Evolutionary conservation across 768 basidiomycete genomes (phyloP), one percentile per base, ranked within the genome.

Genomic region (Phanerodontia chrysosporium): DNA sequence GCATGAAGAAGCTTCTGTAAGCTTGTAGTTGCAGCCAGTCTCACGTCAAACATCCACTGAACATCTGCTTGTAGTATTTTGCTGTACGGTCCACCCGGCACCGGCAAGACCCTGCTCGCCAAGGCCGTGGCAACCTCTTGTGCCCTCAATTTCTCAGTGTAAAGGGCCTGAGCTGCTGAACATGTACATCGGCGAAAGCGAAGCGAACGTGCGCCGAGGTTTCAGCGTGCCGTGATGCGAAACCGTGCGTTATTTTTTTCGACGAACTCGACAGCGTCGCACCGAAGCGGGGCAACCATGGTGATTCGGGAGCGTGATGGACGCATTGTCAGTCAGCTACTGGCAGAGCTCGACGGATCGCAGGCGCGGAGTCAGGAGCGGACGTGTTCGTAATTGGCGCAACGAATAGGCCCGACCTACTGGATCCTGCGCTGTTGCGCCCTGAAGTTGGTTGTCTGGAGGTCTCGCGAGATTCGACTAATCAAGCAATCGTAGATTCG

Each of bases 161-260:
- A 66, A 97, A 98, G 95, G 95, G 0, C 95, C 95, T 2, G 95
- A 98, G 67, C 75, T 98, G 36, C 82, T 97, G 52, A 96, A 96
- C 74, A 98, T 98, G 95, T 98, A 96, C 73, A 96, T 98, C 66
- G 95, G 95, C 59, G 95, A 97, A 73, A 95, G 93, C 12, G 95
- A 98, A 72, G 97, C 98, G 61, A 99, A 98, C 72, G 95, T 99
- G 42, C 84, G 97, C 14, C 80, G 87, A 16, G 86, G 1, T 98
- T 98, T 71, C 92, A 95, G 69, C 83, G 85, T 13, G 95, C 27
- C 76, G 92, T 54, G 94, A 95, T 74, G 95, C 95, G 1, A 86
- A 85, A 55, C 95, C 95, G 8, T 98, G 95, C 72, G 89, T 97
- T 48, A 90, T 98, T 51, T 98, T 98, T 72, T 97, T 98, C 72